phyloP scores from a whole-genome alignment of 1,139 yeast genomes.

The Keqinozyma sinolaborantium region DNA sequence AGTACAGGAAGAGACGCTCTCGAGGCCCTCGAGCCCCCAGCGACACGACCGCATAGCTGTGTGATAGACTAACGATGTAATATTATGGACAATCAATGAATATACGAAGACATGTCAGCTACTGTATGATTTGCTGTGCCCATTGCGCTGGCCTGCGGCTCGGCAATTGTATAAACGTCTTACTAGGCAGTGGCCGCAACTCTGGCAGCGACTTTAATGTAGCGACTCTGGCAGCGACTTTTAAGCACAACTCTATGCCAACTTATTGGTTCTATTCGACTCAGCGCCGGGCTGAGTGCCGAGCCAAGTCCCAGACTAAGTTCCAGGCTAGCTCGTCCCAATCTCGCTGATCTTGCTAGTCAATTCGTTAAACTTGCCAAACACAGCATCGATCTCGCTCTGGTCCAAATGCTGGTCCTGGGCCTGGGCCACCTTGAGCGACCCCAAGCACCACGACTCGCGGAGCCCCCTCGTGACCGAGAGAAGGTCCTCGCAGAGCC shows the following conservation, averaged over 20 bases:
- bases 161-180: too few relatives aligned
- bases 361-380: constrained; percentile 37
- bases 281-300: too few relatives aligned
- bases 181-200: too few relatives aligned
- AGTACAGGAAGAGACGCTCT: constrained; percentile 13
- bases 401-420: constrained; percentile 14
- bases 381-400: constrained; percentile 24
- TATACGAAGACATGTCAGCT: too few relatives aligned
- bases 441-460: constrained; percentile 58
- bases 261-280: too few relatives aligned
- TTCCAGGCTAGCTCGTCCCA: too few relatives aligned
- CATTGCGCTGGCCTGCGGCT: too few relatives aligned
- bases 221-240: too few relatives aligned
- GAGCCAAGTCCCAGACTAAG: too few relatives aligned
- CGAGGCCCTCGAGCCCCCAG: not conserved
- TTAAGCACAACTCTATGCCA: too few relatives aligned
- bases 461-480: constrained; percentile 46
- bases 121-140: too few relatives aligned
- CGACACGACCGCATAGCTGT: not conserved
- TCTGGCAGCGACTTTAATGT: too few relatives aligned
- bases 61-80: not conserved
- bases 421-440: constrained; percentile 32
- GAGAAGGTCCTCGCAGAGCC: constrained; percentile 52
- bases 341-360: constrained; percentile 35
- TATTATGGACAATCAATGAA: not conserved